phyloP scores from a whole-genome alignment of 805 yeast genomes.

The Metschnikowia gelsemii region DNA sequence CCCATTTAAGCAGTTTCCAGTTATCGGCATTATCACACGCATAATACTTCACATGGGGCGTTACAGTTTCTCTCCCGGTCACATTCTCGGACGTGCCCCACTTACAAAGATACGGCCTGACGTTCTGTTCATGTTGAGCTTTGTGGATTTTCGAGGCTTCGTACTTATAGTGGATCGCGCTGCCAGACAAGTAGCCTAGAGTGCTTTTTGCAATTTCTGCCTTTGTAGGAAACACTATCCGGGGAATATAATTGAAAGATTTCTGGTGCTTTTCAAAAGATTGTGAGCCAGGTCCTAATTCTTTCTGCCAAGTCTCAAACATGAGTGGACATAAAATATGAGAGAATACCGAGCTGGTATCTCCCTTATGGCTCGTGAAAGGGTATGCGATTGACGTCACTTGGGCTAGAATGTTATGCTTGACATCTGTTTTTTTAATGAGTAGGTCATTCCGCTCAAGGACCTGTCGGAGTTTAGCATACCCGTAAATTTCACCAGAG shows the following conservation, averaged over 20 bases:
- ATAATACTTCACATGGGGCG: conserved; percentile 72
- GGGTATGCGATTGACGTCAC: conserved; percentile 52
- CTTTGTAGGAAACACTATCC: conserved; percentile 46
- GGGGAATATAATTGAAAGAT: conserved; percentile 30
- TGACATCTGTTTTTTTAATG: conserved; percentile 14
- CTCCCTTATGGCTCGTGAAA: conserved; percentile 23
- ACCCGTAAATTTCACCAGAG: conserved; percentile 42
- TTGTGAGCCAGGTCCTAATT: conserved; percentile 28
- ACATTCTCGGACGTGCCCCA: conserved; percentile 37
- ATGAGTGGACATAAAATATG: conserved; percentile 49
- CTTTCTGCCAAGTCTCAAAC: conserved; percentile 27
- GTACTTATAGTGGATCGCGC: conserved; percentile 48
- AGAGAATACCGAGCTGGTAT: conserved; percentile 43
- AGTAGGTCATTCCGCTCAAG: conserved; percentile 36
- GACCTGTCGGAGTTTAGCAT: conserved; percentile 45
- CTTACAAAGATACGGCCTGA: conserved; percentile 43
- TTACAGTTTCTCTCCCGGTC: conserved; percentile 38
- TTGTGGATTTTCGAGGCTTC: conserved; percentile 22
- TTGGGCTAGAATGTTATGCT: conserved; percentile 42
- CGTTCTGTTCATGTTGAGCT: conserved; percentile 40
- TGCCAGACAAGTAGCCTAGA: conserved; percentile 50
- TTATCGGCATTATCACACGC: conserved; percentile 51
- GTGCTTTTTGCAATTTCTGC: conserved; percentile 38
- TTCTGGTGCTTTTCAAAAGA: conserved; percentile 24
- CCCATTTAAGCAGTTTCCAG: conserved; percentile 60